phyloP scores from a whole-genome alignment of 495 filamentous ascomycete species.

The Neurospora discreta region DNA sequence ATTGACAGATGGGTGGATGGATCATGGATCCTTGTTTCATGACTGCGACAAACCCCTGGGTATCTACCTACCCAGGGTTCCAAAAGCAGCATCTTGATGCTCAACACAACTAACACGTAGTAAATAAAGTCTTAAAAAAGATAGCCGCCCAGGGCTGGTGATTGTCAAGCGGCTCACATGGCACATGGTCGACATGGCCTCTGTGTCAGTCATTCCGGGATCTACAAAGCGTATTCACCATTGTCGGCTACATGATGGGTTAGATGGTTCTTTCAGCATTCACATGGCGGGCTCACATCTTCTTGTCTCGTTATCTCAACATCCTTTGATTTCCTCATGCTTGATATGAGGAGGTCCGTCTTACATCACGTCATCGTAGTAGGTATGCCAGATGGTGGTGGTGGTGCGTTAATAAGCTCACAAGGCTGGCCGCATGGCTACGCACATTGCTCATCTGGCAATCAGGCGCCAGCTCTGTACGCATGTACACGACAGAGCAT shows the following conservation, averaged over 20 bases:
- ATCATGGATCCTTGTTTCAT: not conserved
- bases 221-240: not conserved
- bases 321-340: not conserved
- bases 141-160: not conserved
- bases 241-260: not conserved
- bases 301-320: not conserved
- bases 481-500: not conserved
- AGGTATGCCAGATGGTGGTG: not conserved
- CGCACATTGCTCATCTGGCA: not conserved
- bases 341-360: not conserved
- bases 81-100: not conserved
- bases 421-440: not conserved
- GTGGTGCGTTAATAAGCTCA: not conserved
- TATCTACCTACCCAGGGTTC: not conserved
- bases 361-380: not conserved
- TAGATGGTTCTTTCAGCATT: not conserved
- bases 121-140: not conserved
- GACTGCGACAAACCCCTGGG: not conserved
- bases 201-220: not conserved
- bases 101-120: not conserved
- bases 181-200: not conserved
- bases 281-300: not conserved
- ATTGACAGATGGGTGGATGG: not conserved
- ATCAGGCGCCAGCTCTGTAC: not conserved
- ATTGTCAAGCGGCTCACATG: not conserved